Conservation (phyloP, 1,284 basidiomycete species). For the Microbotryum silenes-acaulis region DNA sequence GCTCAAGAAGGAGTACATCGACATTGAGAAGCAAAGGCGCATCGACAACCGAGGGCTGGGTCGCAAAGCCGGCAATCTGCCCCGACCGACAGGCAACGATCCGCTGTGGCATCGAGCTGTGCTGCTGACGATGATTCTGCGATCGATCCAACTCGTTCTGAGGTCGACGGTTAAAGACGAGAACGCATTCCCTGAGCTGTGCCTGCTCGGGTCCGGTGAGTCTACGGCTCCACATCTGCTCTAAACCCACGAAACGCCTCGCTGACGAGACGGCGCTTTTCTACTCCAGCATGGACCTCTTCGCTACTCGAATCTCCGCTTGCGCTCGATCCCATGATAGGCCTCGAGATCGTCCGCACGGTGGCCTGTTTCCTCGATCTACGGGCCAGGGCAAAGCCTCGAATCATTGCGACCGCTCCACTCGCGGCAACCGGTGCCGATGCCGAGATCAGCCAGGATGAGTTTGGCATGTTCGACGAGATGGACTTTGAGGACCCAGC, state of each 20-base stretch:
- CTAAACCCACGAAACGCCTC: neutral
- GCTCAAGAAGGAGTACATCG: conserved; percentile 54
- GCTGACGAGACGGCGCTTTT: neutral
- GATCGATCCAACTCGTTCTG: conserved; percentile 15
- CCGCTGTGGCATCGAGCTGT: conserved; percentile 19
- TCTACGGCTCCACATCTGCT: conserved; percentile 19
- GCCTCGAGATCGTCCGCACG: conserved; percentile 53
- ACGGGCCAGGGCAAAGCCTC: conserved; percentile 47
- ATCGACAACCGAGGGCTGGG: conserved; percentile 5
- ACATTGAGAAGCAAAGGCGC: conserved; percentile 32
- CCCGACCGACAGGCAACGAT: neutral
- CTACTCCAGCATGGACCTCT: conserved; percentile 54
- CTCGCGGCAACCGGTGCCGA: conserved; percentile 7
- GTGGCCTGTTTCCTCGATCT: conserved; percentile 60
- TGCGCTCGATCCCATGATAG: conserved; percentile 48
- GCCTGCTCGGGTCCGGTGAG: conserved; percentile 55
- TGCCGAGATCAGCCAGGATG: conserved; percentile 57
- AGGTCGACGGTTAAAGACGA: neutral
- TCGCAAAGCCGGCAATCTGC: neutral
- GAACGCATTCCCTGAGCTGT: conserved; percentile 57
- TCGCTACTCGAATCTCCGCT: conserved; percentile 53
- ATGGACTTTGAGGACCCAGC: conserved; percentile 53
- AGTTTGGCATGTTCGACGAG: conserved; percentile 49
- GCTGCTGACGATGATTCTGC: conserved; percentile 23
- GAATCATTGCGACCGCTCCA: conserved; percentile 37